Evolutionary conservation across 257 asterid species (phyloP).

Genomic region (Nemophila menziesii): DNA sequence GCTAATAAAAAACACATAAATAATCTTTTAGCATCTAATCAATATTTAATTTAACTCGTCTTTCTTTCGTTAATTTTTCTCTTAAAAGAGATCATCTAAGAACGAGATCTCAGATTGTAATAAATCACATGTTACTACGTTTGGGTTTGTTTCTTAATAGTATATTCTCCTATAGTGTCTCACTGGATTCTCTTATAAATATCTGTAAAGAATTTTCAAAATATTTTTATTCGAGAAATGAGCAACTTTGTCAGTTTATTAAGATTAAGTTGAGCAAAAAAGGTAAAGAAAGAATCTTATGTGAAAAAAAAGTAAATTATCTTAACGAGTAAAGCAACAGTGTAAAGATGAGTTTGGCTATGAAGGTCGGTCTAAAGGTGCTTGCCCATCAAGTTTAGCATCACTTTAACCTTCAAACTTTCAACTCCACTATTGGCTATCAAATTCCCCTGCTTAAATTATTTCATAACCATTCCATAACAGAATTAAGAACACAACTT

Average conservation of each 20-base stretch:
- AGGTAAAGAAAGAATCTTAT: slow-evolving; percentile 19
- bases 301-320: slow-evolving; percentile 15
- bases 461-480: background rate
- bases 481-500: background rate
- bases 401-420: slow-evolving; percentile 27
- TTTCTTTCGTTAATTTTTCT: too few species aligned
- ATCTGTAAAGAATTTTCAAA: background rate
- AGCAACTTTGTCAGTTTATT: background rate
- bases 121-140: background rate
- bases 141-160: too few species aligned
- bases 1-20: too few species aligned
- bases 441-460: background rate
- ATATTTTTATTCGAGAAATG: background rate
- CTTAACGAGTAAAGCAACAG: slow-evolving; percentile 16
- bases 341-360: slow-evolving; percentile 10
- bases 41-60: too few species aligned
- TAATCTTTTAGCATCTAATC: too few species aligned
- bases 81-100: too few species aligned
- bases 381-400: slow-evolving; percentile 58
- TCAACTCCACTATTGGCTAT: slow-evolving; percentile 18
- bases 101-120: too few species aligned
- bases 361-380: slow-evolving; percentile 16
- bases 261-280: slow-evolving; percentile 1
- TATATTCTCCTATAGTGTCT: too few species aligned
- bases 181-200: too few species aligned